Evolutionary conservation across 1,284 basidiomycete genomes (phyloP).

Genomic region (Flammula alnicola): DNA sequence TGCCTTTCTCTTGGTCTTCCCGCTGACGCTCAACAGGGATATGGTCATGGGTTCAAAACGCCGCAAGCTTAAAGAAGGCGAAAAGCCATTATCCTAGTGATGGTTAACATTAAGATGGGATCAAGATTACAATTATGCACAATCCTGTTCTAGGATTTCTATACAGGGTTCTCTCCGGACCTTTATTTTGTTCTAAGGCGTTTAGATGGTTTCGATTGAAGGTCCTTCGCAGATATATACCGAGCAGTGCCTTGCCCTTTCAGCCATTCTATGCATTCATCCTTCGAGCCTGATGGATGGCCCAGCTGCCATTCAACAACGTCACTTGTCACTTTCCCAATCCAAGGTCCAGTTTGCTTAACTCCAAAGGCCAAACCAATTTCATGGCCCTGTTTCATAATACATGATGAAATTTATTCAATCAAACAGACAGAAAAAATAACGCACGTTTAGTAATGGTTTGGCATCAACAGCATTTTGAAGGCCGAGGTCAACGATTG

Average conservation of each 20-base stretch:
- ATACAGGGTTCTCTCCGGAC: neutral
- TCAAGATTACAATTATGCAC: neutral
- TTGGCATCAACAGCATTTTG: conserved; percentile 65
- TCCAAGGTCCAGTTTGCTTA: conserved; percentile 70
- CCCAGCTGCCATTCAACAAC: conserved; percentile 86
- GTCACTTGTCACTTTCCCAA: conserved; percentile 61
- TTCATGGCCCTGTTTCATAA: conserved; percentile 71
- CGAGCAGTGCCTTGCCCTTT: conserved; percentile 53
- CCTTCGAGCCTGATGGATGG: conserved; percentile 67
- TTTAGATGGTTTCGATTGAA: conserved; percentile 42
- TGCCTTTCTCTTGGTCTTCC: neutral
- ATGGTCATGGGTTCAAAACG: conserved; percentile 77
- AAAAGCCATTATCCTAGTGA: conserved; percentile 7
- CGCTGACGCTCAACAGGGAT: conserved; percentile 49
- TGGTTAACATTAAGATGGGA: neutral
- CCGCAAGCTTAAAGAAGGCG: conserved; percentile 41
- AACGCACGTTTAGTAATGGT: conserved; percentile 78
- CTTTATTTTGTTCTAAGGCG: conserved; percentile 45
- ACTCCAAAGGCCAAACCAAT: conserved; percentile 60
- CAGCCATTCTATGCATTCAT: conserved; percentile 76
- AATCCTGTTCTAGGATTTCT: neutral
- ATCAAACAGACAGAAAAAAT: neutral
- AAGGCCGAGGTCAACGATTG: conserved; percentile 68
- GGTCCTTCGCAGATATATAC: conserved; percentile 40
- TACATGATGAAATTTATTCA: no score